Base-by-base conservation (phyloP, 306 rosid species). In the Canavalia ensiformis region DNA sequence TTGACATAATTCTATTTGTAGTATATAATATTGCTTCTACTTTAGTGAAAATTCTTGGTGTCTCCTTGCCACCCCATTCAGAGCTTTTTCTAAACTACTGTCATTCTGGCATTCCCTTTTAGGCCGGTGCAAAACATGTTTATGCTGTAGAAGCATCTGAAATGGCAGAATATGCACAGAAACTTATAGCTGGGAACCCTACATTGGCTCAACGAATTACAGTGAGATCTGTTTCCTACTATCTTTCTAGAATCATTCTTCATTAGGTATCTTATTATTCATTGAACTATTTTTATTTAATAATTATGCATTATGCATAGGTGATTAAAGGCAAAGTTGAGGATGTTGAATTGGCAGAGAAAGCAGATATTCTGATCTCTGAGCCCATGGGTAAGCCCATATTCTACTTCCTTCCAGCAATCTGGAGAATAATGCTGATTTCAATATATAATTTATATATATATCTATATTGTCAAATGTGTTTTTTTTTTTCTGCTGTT, bases 71-170 rank as follows among this genome's bases (percentile, higher is more conserved):
- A 18, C 44, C n/a, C 8, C 56, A 57, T 5, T 65, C 52, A 28
- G 33, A 45, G 47, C 9, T 81, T 66, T 74, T 13, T 5, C 41
- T 49, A 30, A 47, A 29, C 1, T 11, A 13, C 34, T n/a, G 39
- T 54, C 79, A 28, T 74, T 65, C 18, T 45, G 62, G 57, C 28
- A 33, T 63, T 72, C 31, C 78, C 67, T 67, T 59, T 31, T 59
- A 95, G 99, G 99, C 99, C n/a, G 99, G 99, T 45, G 99, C 99
- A 60, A 95, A 93, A 70, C 99, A 95, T 87, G 99, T 95, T 80
- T 95, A 95, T 84, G 99, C 99, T 1, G 99, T 95, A 82, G 99
- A 95, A 89, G 99, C 99, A 57, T 95, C 99, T 84, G 99, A 95
- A 87, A 95, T 95, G 99, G 95, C 99, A 75, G 97, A 95, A 78